Evolutionary conservation across 1,284 basidiomycete species (phyloP).

Genomic region (Ganoderma lingzhi): DNA sequence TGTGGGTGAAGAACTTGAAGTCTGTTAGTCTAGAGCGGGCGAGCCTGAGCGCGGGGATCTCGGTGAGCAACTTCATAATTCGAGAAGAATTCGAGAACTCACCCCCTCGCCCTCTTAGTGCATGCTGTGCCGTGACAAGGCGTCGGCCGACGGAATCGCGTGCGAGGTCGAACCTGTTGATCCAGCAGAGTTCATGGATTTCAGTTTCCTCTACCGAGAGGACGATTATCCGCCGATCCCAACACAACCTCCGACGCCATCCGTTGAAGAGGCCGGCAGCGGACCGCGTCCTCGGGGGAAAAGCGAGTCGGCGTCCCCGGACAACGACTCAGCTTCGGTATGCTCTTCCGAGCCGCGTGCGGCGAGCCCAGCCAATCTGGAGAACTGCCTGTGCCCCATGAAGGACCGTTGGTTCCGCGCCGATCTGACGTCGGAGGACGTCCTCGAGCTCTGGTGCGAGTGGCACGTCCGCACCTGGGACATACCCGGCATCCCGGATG

Average conservation of each 20-base stretch:
- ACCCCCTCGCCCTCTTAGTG: background rate
- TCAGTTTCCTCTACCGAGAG: background rate
- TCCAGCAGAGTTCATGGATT: background rate
- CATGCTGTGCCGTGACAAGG: background rate
- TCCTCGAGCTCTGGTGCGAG: background rate
- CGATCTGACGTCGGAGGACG: background rate
- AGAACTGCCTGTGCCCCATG: background rate
- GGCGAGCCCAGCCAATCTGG: background rate
- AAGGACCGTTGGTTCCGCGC: background rate
- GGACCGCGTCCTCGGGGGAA: background rate
- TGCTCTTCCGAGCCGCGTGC: background rate
- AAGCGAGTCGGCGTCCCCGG: background rate
- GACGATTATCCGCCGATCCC: background rate
- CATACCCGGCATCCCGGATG: background rate
- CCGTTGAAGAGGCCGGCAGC: background rate
- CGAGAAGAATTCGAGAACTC: background rate
- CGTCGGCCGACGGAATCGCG: background rate
- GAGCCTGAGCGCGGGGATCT: background rate
- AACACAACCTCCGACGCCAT: background rate
- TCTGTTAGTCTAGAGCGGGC: background rate
- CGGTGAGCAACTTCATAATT: background rate
- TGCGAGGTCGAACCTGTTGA: background rate
- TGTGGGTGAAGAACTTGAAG: background rate
- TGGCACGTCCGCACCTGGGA: background rate
- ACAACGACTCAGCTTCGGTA: background rate